Conservation (phyloP, 1,284 basidiomycete genomes). For the Moesziomyces antarcticus region DNA sequence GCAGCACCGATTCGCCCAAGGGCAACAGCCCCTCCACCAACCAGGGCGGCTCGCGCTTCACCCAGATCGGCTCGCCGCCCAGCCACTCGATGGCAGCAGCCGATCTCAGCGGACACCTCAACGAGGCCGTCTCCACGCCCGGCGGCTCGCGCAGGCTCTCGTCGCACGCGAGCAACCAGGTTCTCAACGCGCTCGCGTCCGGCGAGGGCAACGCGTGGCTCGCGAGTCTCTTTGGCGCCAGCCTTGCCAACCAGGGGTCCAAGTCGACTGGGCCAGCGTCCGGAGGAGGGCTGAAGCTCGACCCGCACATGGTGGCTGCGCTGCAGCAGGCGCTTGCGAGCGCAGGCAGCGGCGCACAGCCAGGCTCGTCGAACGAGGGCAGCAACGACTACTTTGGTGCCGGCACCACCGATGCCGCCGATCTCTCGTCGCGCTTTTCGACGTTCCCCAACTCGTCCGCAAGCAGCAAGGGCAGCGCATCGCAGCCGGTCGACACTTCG, state of each 20-base stretch:
- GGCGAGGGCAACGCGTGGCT: constrained; percentile 59
- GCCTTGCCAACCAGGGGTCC: constrained; percentile 35
- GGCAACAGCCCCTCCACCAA: constrained; percentile 11
- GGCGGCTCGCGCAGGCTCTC: constrained; percentile 46
- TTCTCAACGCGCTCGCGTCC: constrained; percentile 54
- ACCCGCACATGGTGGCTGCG: constrained; percentile 56
- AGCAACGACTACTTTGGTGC: constrained; percentile 32
- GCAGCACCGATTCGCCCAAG: constrained; percentile 39
- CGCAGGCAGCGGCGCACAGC: constrained; percentile 17
- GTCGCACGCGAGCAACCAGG: constrained; percentile 52
- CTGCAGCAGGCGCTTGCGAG: constrained; percentile 51
- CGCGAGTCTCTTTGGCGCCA: constrained; percentile 53
- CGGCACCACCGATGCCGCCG: constrained; percentile 5
- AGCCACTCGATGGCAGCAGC: constrained; percentile 10
- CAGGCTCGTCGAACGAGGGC: constrained; percentile 4
- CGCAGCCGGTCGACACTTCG: constrained; percentile 3
- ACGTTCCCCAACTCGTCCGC: constrained; percentile 10
- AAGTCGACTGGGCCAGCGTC: constrained; percentile 31
- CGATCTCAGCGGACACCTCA: constrained; percentile 30
- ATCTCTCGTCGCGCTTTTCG: constrained; percentile 37
- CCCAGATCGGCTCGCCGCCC: constrained; percentile 41
- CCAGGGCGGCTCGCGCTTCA: constrained; percentile 38
- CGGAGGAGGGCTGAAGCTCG: constrained; percentile 53
- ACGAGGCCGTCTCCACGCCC: constrained; percentile 46
- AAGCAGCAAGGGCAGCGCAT: not conserved